Conservation (phyloP, 2,329 filamentous ascomycete genomes). For the Aquanectria penicillioides region DNA sequence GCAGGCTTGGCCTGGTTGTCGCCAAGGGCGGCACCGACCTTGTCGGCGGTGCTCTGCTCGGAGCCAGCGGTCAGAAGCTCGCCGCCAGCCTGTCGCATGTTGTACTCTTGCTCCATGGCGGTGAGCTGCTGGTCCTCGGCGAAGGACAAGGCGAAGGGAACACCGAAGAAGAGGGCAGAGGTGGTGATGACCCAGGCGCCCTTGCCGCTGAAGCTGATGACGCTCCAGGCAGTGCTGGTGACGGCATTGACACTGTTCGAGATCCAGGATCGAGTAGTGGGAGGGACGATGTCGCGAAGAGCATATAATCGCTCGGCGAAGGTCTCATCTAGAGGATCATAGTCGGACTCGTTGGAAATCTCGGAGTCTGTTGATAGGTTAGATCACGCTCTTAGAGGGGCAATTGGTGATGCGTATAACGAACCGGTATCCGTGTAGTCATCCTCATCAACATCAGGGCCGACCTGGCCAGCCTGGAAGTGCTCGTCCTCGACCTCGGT, state of each 20-base stretch:
- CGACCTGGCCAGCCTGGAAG: conserved; percentile 77
- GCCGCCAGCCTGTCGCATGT: conserved; percentile 91
- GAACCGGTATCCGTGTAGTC: conserved; percentile 95
- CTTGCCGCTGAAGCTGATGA: conserved; percentile 80
- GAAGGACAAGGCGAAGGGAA: conserved; percentile 92
- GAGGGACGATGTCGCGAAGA: conserved; percentile 80
- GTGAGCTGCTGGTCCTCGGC: conserved; percentile 96
- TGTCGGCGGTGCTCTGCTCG: conserved; percentile 57
- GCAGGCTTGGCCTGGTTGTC: conserved; percentile 58
- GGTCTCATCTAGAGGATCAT: conserved; percentile 66
- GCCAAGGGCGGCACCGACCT: conserved; percentile 61
- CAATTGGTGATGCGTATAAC: conserved; percentile 38
- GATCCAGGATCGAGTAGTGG: conserved; percentile 75
- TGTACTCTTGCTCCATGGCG: conserved; percentile 98
- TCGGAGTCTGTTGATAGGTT: conserved; percentile 73
- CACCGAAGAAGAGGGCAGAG: conserved; percentile 86
- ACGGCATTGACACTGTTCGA: conserved; percentile 69
- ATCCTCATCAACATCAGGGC: conserved; percentile 84
- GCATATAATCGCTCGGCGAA: conserved; percentile 77
- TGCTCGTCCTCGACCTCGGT: conserved; percentile 97
- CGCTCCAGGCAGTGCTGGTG: conserved; percentile 57
- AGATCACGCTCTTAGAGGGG: conserved; percentile 14
- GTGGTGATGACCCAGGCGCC: conserved; percentile 92
- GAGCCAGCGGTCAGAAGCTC: conserved; percentile 68
- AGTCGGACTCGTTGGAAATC: conserved; percentile 83